A percentile compares a stretch with the other conserved stretches of the same genome.
Evolutionary conservation across 1,139 yeast species (phyloP).

Genomic region (Geotrichum reessii): DNA sequence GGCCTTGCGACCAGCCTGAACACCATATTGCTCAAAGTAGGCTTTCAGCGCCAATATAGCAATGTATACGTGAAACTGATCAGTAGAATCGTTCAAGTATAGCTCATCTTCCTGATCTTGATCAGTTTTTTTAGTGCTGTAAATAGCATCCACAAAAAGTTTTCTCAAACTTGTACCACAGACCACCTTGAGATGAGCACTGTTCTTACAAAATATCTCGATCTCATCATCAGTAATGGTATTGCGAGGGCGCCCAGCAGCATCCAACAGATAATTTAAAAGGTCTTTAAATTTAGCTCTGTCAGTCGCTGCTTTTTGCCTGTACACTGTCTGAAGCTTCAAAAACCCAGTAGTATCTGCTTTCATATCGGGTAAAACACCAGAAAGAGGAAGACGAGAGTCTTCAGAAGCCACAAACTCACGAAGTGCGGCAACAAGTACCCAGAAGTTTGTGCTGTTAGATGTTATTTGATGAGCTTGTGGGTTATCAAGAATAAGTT

Average conservation of each 20-base stretch:
- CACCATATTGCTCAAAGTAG: conserved; percentile 23
- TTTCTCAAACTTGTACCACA: conserved; percentile 23
- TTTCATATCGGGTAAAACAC: conserved; percentile 84
- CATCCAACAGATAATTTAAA: conserved; percentile 32
- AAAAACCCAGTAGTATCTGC: conserved; percentile 64
- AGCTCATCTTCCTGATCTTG: neutral
- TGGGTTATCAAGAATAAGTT: conserved; percentile 24
- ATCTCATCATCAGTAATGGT: conserved; percentile 41
- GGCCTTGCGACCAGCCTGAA: conserved; percentile 18
- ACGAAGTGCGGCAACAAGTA: conserved; percentile 51
- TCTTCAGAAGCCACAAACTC: conserved; percentile 39
- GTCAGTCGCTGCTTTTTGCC: conserved; percentile 53
- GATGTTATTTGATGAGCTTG: conserved; percentile 11
- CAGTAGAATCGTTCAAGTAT: conserved; percentile 13
- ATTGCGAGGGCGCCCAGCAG: conserved; percentile 28
- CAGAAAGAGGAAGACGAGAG: conserved; percentile 58
- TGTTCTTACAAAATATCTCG: conserved; percentile 56
- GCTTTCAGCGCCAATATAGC: conserved; percentile 28
- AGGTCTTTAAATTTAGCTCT: conserved; percentile 38
- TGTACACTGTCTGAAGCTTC: conserved; percentile 49
- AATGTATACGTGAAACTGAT: conserved; percentile 25
- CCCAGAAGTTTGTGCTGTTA: conserved; percentile 49
- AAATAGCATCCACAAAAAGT: conserved; percentile 13
- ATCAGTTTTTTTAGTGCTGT: neutral
- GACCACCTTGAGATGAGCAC: conserved; percentile 38